Conservation (phyloP, 225 moss, liverwort and hornwort genomes). For the Asterella californica region DNA sequence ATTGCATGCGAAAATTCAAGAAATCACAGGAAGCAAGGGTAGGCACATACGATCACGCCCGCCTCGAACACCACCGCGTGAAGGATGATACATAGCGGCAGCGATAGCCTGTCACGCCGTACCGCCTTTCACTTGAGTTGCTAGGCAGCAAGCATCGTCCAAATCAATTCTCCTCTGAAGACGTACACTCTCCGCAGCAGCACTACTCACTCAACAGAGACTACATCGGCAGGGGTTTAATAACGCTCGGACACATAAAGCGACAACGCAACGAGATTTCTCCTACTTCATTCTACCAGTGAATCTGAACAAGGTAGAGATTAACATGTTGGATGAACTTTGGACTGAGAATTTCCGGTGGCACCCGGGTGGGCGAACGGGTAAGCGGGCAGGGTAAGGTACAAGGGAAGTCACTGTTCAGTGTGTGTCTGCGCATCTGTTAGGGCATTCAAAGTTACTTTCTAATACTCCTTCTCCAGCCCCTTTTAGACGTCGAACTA, state of each 20-base stretch:
- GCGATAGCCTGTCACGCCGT: background rate
- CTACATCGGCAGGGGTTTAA: no score
- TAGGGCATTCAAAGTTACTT: background rate
- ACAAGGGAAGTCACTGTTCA: background rate
- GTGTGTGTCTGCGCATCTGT: background rate
- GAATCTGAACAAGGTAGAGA: background rate
- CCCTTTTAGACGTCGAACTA: background rate
- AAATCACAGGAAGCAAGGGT: background rate
- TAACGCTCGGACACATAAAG: no score
- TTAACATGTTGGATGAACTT: background rate
- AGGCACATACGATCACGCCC: constrained; percentile 73
- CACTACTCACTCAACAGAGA: background rate
- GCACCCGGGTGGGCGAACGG: background rate
- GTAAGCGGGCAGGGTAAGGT: background rate
- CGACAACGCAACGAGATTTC: no score
- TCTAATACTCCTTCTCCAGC: background rate
- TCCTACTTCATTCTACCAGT: background rate
- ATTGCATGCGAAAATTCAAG: background rate
- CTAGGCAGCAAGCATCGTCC: background rate
- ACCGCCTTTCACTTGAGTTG: background rate
- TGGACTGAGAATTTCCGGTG: background rate
- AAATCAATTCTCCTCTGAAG: background rate
- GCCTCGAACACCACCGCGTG: constrained; percentile 93
- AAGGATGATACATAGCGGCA: constrained; percentile 80
- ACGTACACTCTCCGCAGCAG: background rate